phyloP scores from a whole-genome alignment of 805 yeast species.

The Sporopachydermia lactativora region DNA sequence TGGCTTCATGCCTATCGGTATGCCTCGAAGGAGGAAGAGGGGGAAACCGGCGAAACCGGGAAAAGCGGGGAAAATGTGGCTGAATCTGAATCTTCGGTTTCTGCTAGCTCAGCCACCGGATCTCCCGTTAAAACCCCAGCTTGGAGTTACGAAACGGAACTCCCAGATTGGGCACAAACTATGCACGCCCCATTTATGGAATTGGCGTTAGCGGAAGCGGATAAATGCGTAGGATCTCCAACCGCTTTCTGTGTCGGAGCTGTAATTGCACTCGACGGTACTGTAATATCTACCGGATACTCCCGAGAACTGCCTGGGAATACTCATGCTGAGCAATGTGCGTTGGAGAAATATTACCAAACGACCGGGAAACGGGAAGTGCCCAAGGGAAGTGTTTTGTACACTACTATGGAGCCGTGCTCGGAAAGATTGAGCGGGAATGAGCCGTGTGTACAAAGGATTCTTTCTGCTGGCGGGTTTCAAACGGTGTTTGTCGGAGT shows the following conservation, averaged over 20 bases:
- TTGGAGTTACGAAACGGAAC: conserved; percentile 66
- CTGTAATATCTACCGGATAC: conserved; percentile 66
- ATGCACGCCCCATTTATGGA: conserved; percentile 52
- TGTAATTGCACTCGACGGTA: conserved; percentile 48
- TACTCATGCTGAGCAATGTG: conserved; percentile 97
- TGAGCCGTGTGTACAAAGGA: conserved; percentile 73
- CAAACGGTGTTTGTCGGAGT: conserved; percentile 83
- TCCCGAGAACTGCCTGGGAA: conserved; percentile 89
- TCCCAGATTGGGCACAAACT: conserved; percentile 73
- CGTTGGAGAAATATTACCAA: conserved; percentile 56
- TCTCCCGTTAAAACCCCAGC: conserved; percentile 14
- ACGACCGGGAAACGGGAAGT: conserved; percentile 24
- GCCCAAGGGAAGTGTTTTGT: conserved; percentile 69
- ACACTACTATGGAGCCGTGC: conserved; percentile 98
- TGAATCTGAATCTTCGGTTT: too few relatives aligned
- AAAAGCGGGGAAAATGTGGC: too few relatives aligned
- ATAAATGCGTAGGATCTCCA: conserved; percentile 63
- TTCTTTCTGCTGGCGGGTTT: conserved; percentile 39
- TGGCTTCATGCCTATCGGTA: conserved; percentile 89
- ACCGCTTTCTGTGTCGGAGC: conserved; percentile 96
- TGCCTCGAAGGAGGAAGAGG: conserved; percentile 32
- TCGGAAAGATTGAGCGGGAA: conserved; percentile 82
- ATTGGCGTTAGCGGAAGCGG: conserved; percentile 63
- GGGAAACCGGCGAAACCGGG: conserved; percentile 7
- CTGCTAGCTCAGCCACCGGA: too few relatives aligned